Conservation (phyloP, 495 filamentous ascomycete species). For the Astrothelium macrocarpum region DNA sequence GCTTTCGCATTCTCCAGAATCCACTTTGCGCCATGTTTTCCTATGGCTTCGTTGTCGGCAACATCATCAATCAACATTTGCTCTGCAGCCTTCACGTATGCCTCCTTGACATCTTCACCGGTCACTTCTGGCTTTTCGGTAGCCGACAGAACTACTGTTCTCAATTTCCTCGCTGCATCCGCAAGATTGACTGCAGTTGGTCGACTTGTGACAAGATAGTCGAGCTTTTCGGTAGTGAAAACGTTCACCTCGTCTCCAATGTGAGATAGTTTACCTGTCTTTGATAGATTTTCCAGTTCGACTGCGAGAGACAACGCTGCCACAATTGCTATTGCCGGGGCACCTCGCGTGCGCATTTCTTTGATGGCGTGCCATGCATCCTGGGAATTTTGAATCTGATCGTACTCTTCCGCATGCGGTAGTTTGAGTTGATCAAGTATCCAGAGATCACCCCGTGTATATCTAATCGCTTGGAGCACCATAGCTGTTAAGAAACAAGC, state of each 20-base stretch:
- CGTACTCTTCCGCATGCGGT: constrained; percentile 76
- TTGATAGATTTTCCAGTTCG: constrained; percentile 43
- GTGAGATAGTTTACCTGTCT: constrained; percentile 22
- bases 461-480: constrained; percentile 82
- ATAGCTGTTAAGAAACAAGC: constrained; percentile 24
- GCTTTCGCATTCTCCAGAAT: constrained; percentile 43
- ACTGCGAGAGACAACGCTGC: constrained; percentile 80
- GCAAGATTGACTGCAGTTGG: constrained; percentile 92
- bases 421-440: constrained; percentile 87
- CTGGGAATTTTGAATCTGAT: constrained; percentile 59
- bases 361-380: constrained; percentile 91
- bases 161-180: constrained; percentile 77
- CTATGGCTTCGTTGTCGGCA: constrained; percentile 75
- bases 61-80: constrained; percentile 82
- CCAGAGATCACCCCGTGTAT: constrained; percentile 61
- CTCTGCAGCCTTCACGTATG: constrained; percentile 72
- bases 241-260: constrained; percentile 48
- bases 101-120: constrained; percentile 43
- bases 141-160: constrained; percentile 40
- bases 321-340: constrained; percentile 94
- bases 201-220: constrained; percentile 75
- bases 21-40: constrained; percentile 74
- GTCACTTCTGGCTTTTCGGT: constrained; percentile 32
- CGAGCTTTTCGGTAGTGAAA: constrained; percentile 63
- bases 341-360: constrained; percentile 86